Percentiles rank a stretch among this genome's conserved stretches.
Evolutionary conservation across 2,329 filamentous ascomycete species (phyloP).

Genomic region (Beauveria pseudobassiana): DNA sequence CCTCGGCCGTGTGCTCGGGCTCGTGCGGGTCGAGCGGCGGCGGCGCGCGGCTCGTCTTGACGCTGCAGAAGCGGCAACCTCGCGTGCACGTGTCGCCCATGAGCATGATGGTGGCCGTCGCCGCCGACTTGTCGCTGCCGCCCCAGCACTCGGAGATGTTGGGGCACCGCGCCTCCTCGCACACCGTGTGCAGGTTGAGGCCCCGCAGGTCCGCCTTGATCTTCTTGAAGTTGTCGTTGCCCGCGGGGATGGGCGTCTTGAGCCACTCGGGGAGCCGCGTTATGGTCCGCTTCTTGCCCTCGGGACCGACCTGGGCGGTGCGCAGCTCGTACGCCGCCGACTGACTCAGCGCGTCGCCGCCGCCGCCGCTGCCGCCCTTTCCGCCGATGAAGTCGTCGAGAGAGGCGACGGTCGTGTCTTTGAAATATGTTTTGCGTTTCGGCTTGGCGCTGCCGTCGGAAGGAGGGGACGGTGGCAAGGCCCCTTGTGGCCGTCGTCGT

Average conservation of each 20-base stretch:
- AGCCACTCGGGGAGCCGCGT: constrained; percentile 85
- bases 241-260: constrained; percentile 86
- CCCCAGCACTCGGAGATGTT: constrained; percentile 99
- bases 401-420: constrained; percentile 48
- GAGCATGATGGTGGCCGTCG: constrained; percentile 97
- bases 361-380: constrained; percentile 19
- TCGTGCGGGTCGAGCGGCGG: constrained; percentile 87
- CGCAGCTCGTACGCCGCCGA: constrained; percentile 52
- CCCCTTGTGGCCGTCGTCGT: constrained; percentile 23
- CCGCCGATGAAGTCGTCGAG: constrained; percentile 50
- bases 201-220: constrained; percentile 92
- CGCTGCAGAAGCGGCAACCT: constrained; percentile 93
- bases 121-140: constrained; percentile 76
- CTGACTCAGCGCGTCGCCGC: constrained; percentile 29
- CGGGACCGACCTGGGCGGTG: constrained; percentile 57
- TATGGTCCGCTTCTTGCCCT: constrained; percentile 55
- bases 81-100: constrained; percentile 98
- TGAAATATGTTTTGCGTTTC: constrained; percentile 47
- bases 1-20: constrained; percentile 93
- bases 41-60: constrained; percentile 76
- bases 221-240: constrained; percentile 77
- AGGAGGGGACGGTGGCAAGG: constrained; percentile 40
- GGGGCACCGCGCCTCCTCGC: constrained; percentile 93
- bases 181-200: constrained; percentile 87
- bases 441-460: constrained; percentile 20